Evolutionary conservation across 129 eudicot genomes (phyloP).

Genomic region (Flaveria brownii): DNA sequence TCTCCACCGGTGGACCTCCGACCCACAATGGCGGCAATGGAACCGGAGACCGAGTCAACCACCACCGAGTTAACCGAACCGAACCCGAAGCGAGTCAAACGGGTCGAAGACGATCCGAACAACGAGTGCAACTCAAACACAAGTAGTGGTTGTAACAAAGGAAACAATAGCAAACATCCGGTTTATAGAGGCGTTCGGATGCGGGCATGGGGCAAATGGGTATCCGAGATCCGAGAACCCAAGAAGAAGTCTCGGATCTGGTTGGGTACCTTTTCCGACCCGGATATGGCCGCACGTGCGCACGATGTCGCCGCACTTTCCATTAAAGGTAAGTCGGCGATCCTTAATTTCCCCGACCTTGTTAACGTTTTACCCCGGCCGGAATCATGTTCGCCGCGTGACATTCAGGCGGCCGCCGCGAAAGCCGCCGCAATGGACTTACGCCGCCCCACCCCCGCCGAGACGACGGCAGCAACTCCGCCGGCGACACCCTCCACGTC

Average conservation of each 20-base stretch:
- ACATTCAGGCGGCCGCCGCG: slow-evolving; percentile 77
- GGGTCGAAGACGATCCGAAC: slow-evolving; percentile 27
- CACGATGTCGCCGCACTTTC: slow-evolving; percentile 84
- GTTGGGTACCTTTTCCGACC: slow-evolving; percentile 77
- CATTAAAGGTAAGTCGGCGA: slow-evolving; percentile 62
- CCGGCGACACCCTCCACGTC: slow-evolving; percentile 9
- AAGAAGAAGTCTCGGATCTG: slow-evolving; percentile 91
- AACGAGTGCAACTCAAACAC: slow-evolving; percentile 3
- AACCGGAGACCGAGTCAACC: slow-evolving; percentile 20
- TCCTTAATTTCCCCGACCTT: slow-evolving; percentile 81
- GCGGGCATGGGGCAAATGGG: slow-evolving; percentile 94
- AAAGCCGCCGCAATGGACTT: slow-evolving; percentile 73
- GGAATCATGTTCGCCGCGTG: slow-evolving; percentile 61
- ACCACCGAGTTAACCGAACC: slow-evolving; percentile 29
- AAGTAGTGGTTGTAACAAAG: slow-evolving; percentile 7
- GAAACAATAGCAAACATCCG: slow-evolving; percentile 51
- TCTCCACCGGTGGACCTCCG: not conserved
- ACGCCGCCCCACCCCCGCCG: not conserved
- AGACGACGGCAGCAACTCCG: not conserved
- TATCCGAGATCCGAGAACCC: slow-evolving; percentile 87
- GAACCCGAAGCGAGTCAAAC: slow-evolving; percentile 32
- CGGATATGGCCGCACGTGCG: slow-evolving; percentile 97
- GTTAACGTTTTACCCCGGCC: slow-evolving; percentile 64
- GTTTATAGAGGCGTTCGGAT: slow-evolving; percentile 74
- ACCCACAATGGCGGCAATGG: slow-evolving; percentile 26